phyloP scores from a whole-genome alignment of 495 filamentous ascomycete species.

The Tuber borchii region DNA sequence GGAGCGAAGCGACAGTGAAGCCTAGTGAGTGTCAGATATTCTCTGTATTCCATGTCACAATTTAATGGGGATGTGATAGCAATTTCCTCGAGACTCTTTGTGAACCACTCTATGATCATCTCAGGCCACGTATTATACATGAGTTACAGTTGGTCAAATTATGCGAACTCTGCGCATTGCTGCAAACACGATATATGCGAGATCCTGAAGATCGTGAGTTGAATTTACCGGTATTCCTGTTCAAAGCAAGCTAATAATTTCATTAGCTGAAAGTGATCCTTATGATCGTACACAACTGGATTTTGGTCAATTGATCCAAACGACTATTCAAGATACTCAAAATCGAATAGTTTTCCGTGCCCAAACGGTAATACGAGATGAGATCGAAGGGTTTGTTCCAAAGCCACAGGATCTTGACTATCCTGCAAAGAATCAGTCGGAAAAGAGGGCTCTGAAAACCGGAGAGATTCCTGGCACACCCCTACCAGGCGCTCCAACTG shows the following conservation, averaged over 20 bases:
- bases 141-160: constrained; percentile 63
- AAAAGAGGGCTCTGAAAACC: constrained; percentile 41
- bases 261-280: constrained; percentile 45
- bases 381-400: constrained; percentile 64
- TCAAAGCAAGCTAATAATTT: constrained; percentile 14
- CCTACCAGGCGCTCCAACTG: constrained; percentile 48
- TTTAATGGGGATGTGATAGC: constrained; percentile 20
- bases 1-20: constrained; percentile 59
- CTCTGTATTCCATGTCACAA: neutral
- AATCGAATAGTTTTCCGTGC: constrained; percentile 65
- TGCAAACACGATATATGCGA: constrained; percentile 65
- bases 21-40: constrained; percentile 29
- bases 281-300: constrained; percentile 51
- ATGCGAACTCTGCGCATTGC: constrained; percentile 64
- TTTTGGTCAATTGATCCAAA: constrained; percentile 60
- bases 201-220: constrained; percentile 53
- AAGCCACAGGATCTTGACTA: constrained; percentile 61
- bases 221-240: constrained; percentile 21
- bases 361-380: constrained; percentile 57
- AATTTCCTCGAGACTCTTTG: constrained; percentile 63
- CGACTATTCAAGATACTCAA: constrained; percentile 66
- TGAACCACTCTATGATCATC: constrained; percentile 67
- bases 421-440: constrained; percentile 37
- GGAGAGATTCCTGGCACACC: constrained; percentile 47
- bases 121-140: constrained; percentile 63